Evolutionary conservation across 2,329 filamentous ascomycete species (phyloP).

Genomic region (Apiospora aurea): DNA sequence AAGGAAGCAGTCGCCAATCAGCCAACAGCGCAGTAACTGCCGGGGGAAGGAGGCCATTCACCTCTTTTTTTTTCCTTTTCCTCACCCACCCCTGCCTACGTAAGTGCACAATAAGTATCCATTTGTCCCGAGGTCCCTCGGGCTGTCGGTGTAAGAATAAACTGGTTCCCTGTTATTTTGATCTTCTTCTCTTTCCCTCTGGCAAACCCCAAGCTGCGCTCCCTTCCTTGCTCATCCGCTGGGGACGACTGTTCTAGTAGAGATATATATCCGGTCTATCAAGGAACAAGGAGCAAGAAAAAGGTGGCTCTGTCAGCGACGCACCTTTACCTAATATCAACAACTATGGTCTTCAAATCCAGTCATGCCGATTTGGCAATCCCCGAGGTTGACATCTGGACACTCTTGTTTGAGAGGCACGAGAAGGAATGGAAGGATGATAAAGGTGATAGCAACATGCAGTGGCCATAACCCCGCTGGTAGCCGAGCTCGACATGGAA

Average conservation of each 20-base stretch:
- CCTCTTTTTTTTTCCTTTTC: not conserved
- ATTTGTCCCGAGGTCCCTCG: slow-evolving; percentile 25
- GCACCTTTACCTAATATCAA: slow-evolving; percentile 29
- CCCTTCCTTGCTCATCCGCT: not conserved
- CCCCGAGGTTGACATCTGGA: slow-evolving; percentile 80
- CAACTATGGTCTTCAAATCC: slow-evolving; percentile 74
- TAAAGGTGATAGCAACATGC: slow-evolving; percentile 63
- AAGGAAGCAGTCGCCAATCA: not conserved
- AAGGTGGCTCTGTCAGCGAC: not conserved
- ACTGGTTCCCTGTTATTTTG: slow-evolving; percentile 19
- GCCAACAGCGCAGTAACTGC: not conserved
- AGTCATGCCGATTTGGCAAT: slow-evolving; percentile 70
- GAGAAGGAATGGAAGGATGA: slow-evolving; percentile 72
- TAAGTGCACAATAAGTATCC: not conserved
- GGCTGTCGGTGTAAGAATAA: slow-evolving; percentile 23
- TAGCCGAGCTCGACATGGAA: slow-evolving; percentile 25
- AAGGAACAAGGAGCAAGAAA: not conserved
- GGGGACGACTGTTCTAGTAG: not conserved
- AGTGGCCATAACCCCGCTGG: slow-evolving; percentile 27
- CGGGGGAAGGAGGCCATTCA: not conserved
- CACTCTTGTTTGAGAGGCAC: slow-evolving; percentile 75
- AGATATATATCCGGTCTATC: not conserved
- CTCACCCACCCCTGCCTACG: not conserved
- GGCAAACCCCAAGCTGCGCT: not conserved
- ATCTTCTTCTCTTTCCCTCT: not conserved